These are phyloP conservation scores for Polyporus tsugae DNA, from an alignment of 1,284 basidiomycete genomes.

Conservation along the genomic window DNA sequence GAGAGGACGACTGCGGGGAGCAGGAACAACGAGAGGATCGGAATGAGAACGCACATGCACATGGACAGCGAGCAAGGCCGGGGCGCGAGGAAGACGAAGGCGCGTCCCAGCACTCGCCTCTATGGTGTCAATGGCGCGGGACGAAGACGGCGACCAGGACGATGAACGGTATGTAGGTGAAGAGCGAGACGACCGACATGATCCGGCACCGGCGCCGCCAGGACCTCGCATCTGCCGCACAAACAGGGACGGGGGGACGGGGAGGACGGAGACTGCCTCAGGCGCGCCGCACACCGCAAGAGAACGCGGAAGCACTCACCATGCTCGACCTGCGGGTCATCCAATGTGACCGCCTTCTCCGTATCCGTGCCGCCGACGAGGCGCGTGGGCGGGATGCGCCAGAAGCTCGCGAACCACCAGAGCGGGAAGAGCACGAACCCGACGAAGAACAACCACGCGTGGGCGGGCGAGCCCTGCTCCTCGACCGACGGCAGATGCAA, in stretches of 20 bases:
- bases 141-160: slow-evolving; percentile 74
- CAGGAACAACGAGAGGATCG: neutral
- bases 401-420: slow-evolving; percentile 78
- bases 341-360: slow-evolving; percentile 76
- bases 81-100: slow-evolving; percentile 1
- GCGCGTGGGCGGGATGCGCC: slow-evolving; percentile 67
- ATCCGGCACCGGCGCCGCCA: slow-evolving; percentile 80
- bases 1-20: slow-evolving; percentile 2
- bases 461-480: slow-evolving; percentile 69
- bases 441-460: slow-evolving; percentile 80
- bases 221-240: slow-evolving; percentile 63
- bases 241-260: neutral
- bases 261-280: slow-evolving; percentile 11
- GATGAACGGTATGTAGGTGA: slow-evolving; percentile 84
- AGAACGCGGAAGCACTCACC: slow-evolving; percentile 53
- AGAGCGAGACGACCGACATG: slow-evolving; percentile 67
- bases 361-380: slow-evolving; percentile 62
- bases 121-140: slow-evolving; percentile 36
- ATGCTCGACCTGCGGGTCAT: slow-evolving; percentile 80
- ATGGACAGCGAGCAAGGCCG: slow-evolving; percentile 10
- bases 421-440: slow-evolving; percentile 79
- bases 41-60: slow-evolving; percentile 7
- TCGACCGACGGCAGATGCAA: slow-evolving; percentile 58
- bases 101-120: slow-evolving; percentile 9
- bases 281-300: slow-evolving; percentile 8